Evolutionary conservation across 768 basidiomycete genomes (phyloP).

Genomic region (Boletus tomentosulus): DNA sequence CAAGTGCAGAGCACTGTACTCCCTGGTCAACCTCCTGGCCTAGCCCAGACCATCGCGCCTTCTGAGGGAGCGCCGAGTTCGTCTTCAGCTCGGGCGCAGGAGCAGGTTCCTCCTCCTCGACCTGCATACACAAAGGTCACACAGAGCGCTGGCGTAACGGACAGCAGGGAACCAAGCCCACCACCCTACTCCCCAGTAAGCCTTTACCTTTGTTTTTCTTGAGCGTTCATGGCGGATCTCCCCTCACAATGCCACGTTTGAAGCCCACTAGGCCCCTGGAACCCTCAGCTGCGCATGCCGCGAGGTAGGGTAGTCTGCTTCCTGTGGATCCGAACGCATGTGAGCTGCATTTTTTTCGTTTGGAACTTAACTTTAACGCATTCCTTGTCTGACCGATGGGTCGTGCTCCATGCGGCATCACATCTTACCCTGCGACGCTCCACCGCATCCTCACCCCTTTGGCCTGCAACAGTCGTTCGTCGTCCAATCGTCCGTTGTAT

Average conservation of each 20-base stretch:
- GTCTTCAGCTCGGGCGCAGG: neutral
- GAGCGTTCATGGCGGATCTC: neutral
- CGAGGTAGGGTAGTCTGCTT: neutral
- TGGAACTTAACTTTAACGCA: constrained; percentile 1
- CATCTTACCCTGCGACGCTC: constrained; percentile 2
- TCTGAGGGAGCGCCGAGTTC: neutral
- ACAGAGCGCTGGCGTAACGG: neutral
- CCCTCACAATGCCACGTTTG: neutral
- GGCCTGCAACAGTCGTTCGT: neutral
- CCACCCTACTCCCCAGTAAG: constrained; percentile 27
- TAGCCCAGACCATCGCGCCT: neutral
- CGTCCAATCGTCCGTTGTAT: neutral
- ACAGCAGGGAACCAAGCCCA: constrained; percentile 10
- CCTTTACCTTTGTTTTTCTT: neutral
- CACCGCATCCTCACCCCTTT: neutral
- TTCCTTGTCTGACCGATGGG: neutral
- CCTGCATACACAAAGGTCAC: neutral
- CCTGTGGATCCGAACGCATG: neutral
- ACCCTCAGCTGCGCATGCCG: constrained; percentile 2
- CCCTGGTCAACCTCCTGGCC: neutral
- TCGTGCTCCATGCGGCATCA: constrained; percentile 4
- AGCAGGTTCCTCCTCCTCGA: constrained; percentile 1
- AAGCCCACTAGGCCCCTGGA: constrained; percentile 5
- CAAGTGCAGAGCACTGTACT: neutral
- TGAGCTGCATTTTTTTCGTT: neutral